Percentiles rank a stretch among this genome's conserved stretches.
Evolutionary conservation across 305 asterid genomes (phyloP).

Genomic region (Solanum hybrid): DNA sequence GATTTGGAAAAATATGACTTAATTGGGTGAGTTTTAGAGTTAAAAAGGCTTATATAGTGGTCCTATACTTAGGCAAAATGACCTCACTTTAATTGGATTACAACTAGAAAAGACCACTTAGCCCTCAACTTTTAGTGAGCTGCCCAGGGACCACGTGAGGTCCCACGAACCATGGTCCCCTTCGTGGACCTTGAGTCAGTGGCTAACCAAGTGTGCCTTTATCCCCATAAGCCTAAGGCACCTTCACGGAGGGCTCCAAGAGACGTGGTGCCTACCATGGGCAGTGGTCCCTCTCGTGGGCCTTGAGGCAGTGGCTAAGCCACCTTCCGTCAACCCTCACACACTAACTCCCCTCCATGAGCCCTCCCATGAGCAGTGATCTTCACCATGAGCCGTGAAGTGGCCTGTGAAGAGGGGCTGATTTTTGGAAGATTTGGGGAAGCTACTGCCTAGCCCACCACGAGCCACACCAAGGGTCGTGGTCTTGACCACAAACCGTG

Average conservation of each 20-base stretch:
- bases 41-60: neutral
- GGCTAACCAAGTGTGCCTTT: neutral
- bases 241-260: neutral
- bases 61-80: neutral
- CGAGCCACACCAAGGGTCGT: neutral
- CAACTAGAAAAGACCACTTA: neutral
- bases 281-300: neutral
- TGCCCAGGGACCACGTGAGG: neutral
- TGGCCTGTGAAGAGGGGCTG: neutral
- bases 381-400: neutral
- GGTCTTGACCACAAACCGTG: too few species aligned
- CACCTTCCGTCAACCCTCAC: neutral
- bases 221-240: neutral
- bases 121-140: neutral
- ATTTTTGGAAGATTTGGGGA: neutral
- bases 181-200: neutral
- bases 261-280: too few species aligned
- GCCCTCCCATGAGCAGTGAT: too few species aligned
- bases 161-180: neutral
- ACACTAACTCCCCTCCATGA: too few species aligned
- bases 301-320: neutral
- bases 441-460: neutral
- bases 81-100: neutral
- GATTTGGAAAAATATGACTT: neutral
- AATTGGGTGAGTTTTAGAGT: neutral